Evolutionary conservation across 2,329 filamentous ascomycete genomes (phyloP), one percentile per base, ranked within the genome.

Genomic region (Phialophora expanda): DNA sequence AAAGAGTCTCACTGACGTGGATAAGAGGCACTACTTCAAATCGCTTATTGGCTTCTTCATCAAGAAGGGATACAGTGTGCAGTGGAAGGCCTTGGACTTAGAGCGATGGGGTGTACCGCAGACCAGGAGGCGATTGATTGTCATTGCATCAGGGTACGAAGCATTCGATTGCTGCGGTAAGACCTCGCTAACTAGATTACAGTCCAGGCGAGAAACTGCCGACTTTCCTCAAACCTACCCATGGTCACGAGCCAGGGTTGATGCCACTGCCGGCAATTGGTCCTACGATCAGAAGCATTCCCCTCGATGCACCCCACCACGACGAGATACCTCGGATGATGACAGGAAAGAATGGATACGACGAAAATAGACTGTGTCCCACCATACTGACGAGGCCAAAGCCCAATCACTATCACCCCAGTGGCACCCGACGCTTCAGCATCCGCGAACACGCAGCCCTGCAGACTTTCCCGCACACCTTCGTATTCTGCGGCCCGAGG

Each of bases 191-290:
- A 55, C 28, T n/a, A 30, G 22, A 24, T 2, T 7, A 82, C 3
- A 85, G 89, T 5, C 90, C 91, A 0, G 92, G 92, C 0, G 90
- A 95, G 74, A 76, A 73, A 0, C 82, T 95, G 0, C 91, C 91
- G 0, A 74, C 80, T 0, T 90, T 92, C 34, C 90, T 91, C 0
- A 51, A 73, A 0, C 80, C 86, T 0, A 92, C 89, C 0, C 88
- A 92, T 62, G 77, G 76, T 1, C 65, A 71, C 2, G 73, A 66
- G 2, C 69, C 72, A 20, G 75, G 74, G 0, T 73, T 81, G 0
- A 70, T 69, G 2, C 76, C 76, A 0, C 76, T 76, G 3, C 71
- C 74, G 0, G 84, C 81, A 0, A 82, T 86, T 46, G 62, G 74
- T 1, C 72, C 80, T 30, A 74, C 78, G 0, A 81, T 86, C 14